Conservation (phyloP, 306 rosid species). For the Oxytropis ochrocephala region DNA sequence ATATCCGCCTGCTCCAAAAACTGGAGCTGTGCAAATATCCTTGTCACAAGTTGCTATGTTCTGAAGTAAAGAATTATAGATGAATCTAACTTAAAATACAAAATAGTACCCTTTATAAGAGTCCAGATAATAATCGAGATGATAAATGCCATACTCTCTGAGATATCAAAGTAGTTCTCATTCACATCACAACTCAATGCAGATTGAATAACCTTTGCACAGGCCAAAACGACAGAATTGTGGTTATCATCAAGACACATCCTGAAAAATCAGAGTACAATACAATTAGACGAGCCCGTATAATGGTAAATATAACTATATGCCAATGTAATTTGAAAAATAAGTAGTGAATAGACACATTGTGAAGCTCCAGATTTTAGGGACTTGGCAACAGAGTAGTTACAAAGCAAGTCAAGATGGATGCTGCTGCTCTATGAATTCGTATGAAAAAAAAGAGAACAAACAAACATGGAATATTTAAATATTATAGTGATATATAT, state of each 20-base stretch:
- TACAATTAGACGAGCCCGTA: background rate
- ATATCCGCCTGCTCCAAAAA: constrained; percentile 80
- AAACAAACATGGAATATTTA: background rate
- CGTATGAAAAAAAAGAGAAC: background rate
- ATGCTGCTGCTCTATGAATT: background rate
- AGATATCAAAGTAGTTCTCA: constrained; percentile 63
- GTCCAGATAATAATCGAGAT: background rate
- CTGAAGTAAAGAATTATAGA: constrained; percentile 37
- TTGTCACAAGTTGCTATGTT: constrained; percentile 43
- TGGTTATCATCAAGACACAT: constrained; percentile 91
- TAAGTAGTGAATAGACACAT: background rate
- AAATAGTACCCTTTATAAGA: background rate
- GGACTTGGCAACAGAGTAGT: background rate
- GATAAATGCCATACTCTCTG: constrained; percentile 43
- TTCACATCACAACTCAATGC: constrained; percentile 66
- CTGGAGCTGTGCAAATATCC: constrained; percentile 79
- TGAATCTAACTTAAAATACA: constrained; percentile 16
- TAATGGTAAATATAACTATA: background rate
- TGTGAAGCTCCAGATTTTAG: background rate
- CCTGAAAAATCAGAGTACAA: constrained; percentile 35
- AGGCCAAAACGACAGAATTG: constrained; percentile 70
- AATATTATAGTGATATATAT: background rate
- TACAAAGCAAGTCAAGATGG: background rate
- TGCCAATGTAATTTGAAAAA: background rate
- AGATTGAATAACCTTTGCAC: constrained; percentile 66